Evolutionary conservation across 805 yeast genomes (phyloP).

Genomic region (Komagataella pseudopastoris): DNA sequence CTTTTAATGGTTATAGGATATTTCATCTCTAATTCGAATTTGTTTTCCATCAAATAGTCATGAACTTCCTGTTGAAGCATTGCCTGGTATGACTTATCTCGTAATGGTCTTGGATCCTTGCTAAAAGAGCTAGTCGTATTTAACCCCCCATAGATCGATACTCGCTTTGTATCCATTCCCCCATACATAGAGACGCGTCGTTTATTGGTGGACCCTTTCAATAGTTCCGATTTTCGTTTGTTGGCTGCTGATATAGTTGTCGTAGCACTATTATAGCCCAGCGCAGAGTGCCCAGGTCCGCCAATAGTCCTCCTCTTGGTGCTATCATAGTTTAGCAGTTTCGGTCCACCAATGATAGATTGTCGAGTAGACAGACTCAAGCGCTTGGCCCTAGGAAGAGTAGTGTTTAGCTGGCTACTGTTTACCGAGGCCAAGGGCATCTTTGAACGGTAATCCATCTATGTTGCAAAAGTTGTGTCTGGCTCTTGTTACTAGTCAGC

Average conservation of each 20-base stretch:
- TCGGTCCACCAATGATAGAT: constrained; percentile 16
- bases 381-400: not conserved
- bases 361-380: constrained; percentile 10
- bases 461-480: not conserved
- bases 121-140: not conserved
- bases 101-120: constrained; percentile 62
- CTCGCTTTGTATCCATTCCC: constrained; percentile 1
- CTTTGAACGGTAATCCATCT: not conserved
- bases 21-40: constrained; percentile 64
- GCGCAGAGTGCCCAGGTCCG: not conserved
- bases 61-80: constrained; percentile 54
- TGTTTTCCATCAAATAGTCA: constrained; percentile 46
- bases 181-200: constrained; percentile 4
- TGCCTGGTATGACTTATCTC: constrained; percentile 57
- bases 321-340: constrained; percentile 6
- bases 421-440: not conserved
- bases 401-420: not conserved
- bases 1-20: constrained; percentile 55
- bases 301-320: not conserved
- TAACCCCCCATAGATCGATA: constrained; percentile 2
- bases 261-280: not conserved
- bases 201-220: not conserved
- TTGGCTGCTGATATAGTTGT: not conserved
- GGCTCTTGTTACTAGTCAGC: not conserved
- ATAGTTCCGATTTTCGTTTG: not conserved